Conservation (phyloP, 2,329 filamentous ascomycete species). For the Fusarium keratoplasticum region DNA sequence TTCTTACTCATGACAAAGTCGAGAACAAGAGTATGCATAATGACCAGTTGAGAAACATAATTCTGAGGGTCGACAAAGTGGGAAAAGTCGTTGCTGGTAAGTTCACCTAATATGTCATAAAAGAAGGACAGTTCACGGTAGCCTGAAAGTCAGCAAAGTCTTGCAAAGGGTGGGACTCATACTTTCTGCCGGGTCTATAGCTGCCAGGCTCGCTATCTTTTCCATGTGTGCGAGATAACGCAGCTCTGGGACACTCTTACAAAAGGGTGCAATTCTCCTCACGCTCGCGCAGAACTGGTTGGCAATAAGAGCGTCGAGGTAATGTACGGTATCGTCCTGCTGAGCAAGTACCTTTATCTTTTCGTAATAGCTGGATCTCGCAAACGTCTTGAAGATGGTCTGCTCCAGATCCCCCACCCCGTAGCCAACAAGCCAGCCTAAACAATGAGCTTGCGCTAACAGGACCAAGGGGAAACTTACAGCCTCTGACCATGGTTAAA, state of each 20-base stretch:
- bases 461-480: constrained; percentile 35
- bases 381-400: constrained; percentile 44
- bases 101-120: constrained; percentile 45
- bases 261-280: constrained; percentile 45
- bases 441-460: not conserved
- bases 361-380: constrained; percentile 44
- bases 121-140: constrained; percentile 42
- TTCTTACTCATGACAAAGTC: constrained; percentile 47
- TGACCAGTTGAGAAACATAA: constrained; percentile 48
- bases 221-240: constrained; percentile 48
- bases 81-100: constrained; percentile 47
- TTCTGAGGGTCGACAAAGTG: constrained; percentile 48
- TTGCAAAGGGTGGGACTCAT: not conserved
- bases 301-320: constrained; percentile 34
- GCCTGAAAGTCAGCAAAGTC: constrained; percentile 34
- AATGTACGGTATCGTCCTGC: constrained; percentile 1
- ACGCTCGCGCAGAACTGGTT: constrained; percentile 47
- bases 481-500: constrained; percentile 53
- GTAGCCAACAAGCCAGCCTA: constrained; percentile 45
- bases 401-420: constrained; percentile 31
- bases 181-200: constrained; percentile 46
- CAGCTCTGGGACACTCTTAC: constrained; percentile 47
- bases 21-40: constrained; percentile 52
- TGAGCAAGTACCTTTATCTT: constrained; percentile 41
- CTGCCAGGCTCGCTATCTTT: constrained; percentile 42